Evolutionary conservation across 2,329 filamentous ascomycete genomes (phyloP), one percentile per base, ranked within the genome.

Genomic region (Colletotrichum caudatum): DNA sequence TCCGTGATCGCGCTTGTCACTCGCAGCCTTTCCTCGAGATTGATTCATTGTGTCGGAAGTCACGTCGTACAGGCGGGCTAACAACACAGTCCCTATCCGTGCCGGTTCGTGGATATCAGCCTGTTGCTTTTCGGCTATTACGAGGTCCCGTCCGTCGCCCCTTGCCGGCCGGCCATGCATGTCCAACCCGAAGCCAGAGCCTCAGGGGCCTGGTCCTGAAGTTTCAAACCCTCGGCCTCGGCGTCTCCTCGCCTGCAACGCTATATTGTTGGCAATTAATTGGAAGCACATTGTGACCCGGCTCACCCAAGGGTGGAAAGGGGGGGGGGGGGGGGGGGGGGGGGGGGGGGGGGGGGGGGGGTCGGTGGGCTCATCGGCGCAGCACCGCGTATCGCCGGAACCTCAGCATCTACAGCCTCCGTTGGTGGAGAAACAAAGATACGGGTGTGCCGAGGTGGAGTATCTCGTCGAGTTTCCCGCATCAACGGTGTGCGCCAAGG

Each of bases 381-480:
- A 69, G 46, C 64, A 72, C 59, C 51, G 23, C 56, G 18, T 60
- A 33, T 59, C 11, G 20, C 48, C 59, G 39, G 48, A 29, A 54
- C 54, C 65, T 35, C 59, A 14, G 46, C 35, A 26, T 44, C 54
- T 12, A 44, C 33, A 29, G 23, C 18, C 60, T 72, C 48, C 54
- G 69, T 72, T 72, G 69, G 69, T 72, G 69, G 69, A 72, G 53
- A 72, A 72, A 69, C 29, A 63, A 35, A 58, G 64, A 46, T 33
- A 63, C 65, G 39, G 53, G 44, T 9, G 20, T 54, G 59, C 46
- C 35, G 44, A 60, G 46, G 59, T 69, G 69, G 69, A 61, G 65
- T 53, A 50, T 51, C 26, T 60, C 35, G 14, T 60, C 41, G 69
- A 56, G 51, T 57, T 61, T 57, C 66, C 63, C 56, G 63, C 48